phyloP scores from a whole-genome alignment of 2,329 filamentous ascomycete genomes.

The Colletotrichum sp. region DNA sequence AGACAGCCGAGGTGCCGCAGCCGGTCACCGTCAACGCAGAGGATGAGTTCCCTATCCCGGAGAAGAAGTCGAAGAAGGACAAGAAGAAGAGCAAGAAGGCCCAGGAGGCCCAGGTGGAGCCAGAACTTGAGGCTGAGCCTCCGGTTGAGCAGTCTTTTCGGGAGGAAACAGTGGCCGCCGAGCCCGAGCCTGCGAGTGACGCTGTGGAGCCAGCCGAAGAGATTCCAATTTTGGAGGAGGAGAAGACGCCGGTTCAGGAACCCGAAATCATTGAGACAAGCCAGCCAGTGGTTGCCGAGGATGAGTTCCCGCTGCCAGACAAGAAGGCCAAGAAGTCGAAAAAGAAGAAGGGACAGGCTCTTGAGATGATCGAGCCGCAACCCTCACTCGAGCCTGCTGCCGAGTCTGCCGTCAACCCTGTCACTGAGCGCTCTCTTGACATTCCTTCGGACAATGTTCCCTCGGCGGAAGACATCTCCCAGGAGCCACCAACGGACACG shows the following conservation, averaged over 20 bases:
- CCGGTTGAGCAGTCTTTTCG: not conserved
- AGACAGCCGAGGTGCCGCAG: not conserved
- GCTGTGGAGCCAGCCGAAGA: not conserved
- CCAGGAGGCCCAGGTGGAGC: not conserved
- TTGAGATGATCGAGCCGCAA: slow-evolving; percentile 20
- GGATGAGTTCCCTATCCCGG: not conserved
- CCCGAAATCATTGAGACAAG: not conserved
- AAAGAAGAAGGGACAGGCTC: slow-evolving; percentile 9
- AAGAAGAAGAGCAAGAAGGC: slow-evolving; percentile 18
- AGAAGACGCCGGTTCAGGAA: not conserved
- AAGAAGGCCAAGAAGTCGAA: not conserved
- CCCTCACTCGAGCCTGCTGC: slow-evolving; percentile 11
- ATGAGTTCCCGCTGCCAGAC: not conserved
- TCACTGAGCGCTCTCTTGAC: not conserved
- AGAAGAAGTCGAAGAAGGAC: not conserved
- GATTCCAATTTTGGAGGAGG: not conserved
- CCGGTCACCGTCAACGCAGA: not conserved
- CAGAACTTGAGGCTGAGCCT: not conserved
- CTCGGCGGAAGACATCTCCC: not conserved
- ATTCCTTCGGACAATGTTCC: not conserved
- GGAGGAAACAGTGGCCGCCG: not conserved
- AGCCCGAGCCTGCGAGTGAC: not conserved
- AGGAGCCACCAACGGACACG: not conserved
- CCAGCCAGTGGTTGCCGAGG: not conserved
- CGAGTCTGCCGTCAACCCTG: not conserved